Percentiles rank a stretch among this genome's conserved stretches.
Conservation (phyloP, 164 flowering plant genomes). For the Cinnamomum chago region DNA sequence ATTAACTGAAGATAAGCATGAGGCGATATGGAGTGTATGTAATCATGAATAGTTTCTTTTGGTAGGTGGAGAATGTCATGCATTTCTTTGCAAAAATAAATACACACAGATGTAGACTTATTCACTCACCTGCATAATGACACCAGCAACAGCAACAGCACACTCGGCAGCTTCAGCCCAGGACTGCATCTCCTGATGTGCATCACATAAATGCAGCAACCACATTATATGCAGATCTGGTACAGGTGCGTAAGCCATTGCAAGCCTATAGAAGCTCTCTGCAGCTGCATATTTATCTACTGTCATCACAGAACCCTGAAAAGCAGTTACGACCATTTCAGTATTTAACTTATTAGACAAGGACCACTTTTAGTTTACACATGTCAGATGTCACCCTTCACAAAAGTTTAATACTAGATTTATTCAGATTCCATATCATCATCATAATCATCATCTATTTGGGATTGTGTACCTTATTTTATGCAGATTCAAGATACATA, state of each 20-base stretch:
- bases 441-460: too few species aligned
- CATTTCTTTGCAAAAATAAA: neutral
- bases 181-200: constrained; percentile 99
- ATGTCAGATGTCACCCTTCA: too few species aligned
- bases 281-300: constrained; percentile 95
- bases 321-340: constrained; percentile 5
- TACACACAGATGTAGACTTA: neutral
- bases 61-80: neutral
- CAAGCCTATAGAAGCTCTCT: constrained; percentile 89
- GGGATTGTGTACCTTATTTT: too few species aligned
- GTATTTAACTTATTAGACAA: neutral
- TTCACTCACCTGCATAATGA: constrained; percentile 97
- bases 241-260: constrained; percentile 96
- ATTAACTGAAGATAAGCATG: neutral
- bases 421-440: too few species aligned
- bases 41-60: neutral
- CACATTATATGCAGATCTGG: constrained; percentile 99
- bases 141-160: constrained; percentile 99
- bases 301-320: constrained; percentile 73
- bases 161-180: constrained; percentile 99
- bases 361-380: too few species aligned
- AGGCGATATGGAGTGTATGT: neutral
- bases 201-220: constrained; percentile 95
- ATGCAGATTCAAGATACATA: too few species aligned
- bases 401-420: too few species aligned